phyloP scores from a whole-genome alignment of 345 rosid species.

The Heritiera littoralis region DNA sequence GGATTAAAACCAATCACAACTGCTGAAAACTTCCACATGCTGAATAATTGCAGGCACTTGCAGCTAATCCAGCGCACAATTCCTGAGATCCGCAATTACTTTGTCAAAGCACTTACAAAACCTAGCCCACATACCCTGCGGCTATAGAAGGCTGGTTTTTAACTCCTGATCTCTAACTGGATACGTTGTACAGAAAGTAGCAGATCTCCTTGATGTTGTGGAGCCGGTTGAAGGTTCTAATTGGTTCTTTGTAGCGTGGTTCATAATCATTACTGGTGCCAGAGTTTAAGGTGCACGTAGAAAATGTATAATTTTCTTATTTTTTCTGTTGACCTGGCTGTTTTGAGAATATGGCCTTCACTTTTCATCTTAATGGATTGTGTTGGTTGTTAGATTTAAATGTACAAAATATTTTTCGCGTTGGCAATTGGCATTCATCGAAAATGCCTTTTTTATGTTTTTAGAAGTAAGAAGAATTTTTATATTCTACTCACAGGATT shows the following conservation, averaged over 20 bases:
- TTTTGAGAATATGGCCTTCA: neutral
- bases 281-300: conserved; percentile 24
- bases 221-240: conserved; percentile 28
- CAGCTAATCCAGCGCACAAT: conserved; percentile 69
- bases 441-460: neutral
- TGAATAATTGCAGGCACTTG: conserved; percentile 52
- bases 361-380: neutral
- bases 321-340: conserved; percentile 16
- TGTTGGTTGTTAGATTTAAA: conserved; percentile 3
- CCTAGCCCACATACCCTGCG: conserved; percentile 58
- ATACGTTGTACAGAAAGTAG: conserved; percentile 52
- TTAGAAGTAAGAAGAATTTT: too few species aligned
- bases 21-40: neutral
- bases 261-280: conserved; percentile 27
- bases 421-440: neutral
- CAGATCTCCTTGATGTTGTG: conserved; percentile 27
- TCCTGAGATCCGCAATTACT: conserved; percentile 81
- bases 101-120: conserved; percentile 67
- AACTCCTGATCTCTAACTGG: conserved; percentile 42
- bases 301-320: conserved; percentile 10
- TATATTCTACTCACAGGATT: too few species aligned
- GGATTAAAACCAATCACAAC: neutral
- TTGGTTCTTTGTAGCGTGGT: conserved; percentile 26
- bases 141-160: conserved; percentile 48
- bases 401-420: neutral